A percentile compares a stretch with the other conserved stretches of the same genome.
Evolutionary conservation across 2,329 filamentous ascomycete genomes (phyloP).

Genomic region (Annulohypoxylon truncatum): DNA sequence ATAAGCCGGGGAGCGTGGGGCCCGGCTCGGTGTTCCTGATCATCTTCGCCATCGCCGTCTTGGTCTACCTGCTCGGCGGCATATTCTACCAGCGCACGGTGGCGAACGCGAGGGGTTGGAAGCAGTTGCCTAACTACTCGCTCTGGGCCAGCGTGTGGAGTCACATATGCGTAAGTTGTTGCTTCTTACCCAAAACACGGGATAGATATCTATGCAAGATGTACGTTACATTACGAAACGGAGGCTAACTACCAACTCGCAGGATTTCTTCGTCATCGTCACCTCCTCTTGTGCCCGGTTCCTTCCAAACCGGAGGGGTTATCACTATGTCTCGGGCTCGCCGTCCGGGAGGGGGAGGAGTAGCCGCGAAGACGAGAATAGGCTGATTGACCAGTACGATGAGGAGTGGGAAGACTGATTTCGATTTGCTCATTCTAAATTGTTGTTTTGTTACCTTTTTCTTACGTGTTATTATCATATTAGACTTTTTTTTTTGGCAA

Average conservation of each 20-base stretch:
- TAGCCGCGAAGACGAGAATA: constrained; percentile 84
- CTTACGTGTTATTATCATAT: constrained; percentile 36
- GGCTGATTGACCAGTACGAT: constrained; percentile 93
- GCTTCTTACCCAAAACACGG: constrained; percentile 42
- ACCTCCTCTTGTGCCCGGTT: constrained; percentile 76
- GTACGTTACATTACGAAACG: constrained; percentile 19
- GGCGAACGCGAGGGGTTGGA: constrained; percentile 93
- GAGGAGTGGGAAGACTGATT: constrained; percentile 92
- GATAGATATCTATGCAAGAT: constrained; percentile 30
- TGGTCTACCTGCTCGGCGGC: constrained; percentile 91
- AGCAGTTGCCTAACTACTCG: constrained; percentile 92
- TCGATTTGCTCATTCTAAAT: background rate
- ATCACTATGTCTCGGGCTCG: constrained; percentile 70
- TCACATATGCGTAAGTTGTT: constrained; percentile 80
- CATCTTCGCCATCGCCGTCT: constrained; percentile 79
- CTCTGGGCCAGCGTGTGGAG: constrained; percentile 90
- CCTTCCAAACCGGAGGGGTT: constrained; percentile 73
- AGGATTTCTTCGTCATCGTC: constrained; percentile 75
- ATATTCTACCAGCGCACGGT: constrained; percentile 96
- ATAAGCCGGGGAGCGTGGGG: constrained; percentile 77
- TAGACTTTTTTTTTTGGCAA: constrained; percentile 25
- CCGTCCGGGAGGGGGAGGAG: constrained; percentile 59
- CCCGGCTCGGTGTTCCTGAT: constrained; percentile 86
- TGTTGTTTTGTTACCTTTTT: constrained; percentile 10
- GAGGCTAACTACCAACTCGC: constrained; percentile 24